Evolutionary conservation across 257 asterid genomes (phyloP), one percentile per base, ranked within the genome.

Genomic region (Capsicum baccatum): DNA sequence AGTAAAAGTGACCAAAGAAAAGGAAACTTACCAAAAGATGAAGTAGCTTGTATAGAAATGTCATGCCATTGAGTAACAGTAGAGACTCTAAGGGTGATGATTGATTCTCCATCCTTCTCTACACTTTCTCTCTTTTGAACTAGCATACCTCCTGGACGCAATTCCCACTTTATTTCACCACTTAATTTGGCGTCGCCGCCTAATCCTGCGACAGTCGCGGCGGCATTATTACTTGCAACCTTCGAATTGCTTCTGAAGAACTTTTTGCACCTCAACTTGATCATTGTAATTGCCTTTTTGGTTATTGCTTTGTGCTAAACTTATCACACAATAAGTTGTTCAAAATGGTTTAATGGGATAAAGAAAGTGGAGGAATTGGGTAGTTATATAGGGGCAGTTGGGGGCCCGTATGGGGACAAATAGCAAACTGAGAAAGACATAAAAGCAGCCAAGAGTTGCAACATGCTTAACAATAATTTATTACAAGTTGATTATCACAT

Each of bases 121-220:
- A 86, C 84, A 79, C 55, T 89, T 19, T 90, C 95, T 86, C 98
- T 84, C 64, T 87, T 94, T 66, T 94, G 98, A 8, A 94, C 98
- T 14, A 94, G 90, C 98, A 94, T 94, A 78, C 98, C 98, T 0
- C 98, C 98, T 0, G 98, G 98, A 69, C 98, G 89, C 7, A 93
- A 68, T 57, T 94, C 97, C 98, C 97, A 94, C 70, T 91, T 92
- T 79, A 93, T 94, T 82, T 94, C 94, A 1, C 87, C 88, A 14
- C 73, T 71, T 81, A 58, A n/a, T 9, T 17, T 52, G n/a, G 17
- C 8, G 13, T 37, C 16, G 16, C 58, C 37, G 2, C 81, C 42
- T 4, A 57, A 58, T 58, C 26, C 73, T 64, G 84, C 82, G 33
- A 64, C 79, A 0, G 12, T 17, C 3, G 10, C 67, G 70, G 83